Evolutionary conservation across 2,329 filamentous ascomycete species (phyloP).

Genomic region (Epicoccum nigrum): DNA sequence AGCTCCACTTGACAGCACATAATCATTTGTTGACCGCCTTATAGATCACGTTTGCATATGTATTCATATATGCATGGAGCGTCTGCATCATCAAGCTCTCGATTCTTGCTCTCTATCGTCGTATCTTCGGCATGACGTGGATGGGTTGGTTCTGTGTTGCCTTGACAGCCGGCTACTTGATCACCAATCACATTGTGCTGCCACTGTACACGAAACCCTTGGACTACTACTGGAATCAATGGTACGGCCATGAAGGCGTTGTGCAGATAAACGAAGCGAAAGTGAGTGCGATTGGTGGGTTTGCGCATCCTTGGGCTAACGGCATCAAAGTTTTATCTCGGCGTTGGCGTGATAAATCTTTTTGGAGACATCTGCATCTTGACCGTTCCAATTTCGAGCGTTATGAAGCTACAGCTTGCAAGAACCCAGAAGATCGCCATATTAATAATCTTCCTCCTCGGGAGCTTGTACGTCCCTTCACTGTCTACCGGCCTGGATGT

Average conservation of each 20-base stretch:
- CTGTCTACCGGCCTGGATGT: neutral
- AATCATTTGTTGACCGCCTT: neutral
- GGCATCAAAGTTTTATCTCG: conserved; percentile 28
- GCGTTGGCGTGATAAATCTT: conserved; percentile 32
- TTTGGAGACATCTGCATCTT: conserved; percentile 30
- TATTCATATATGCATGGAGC: conserved; percentile 36
- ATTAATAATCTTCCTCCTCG: conserved; percentile 30
- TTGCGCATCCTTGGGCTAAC: neutral
- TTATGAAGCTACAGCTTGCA: conserved; percentile 23
- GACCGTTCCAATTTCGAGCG: conserved; percentile 17
- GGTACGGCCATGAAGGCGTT: conserved; percentile 24
- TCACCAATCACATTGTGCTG: conserved; percentile 28
- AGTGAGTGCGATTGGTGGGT: neutral
- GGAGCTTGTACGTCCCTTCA: conserved; percentile 28
- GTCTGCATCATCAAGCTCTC: conserved; percentile 36
- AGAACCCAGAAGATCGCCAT: conserved; percentile 33
- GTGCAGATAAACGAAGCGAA: conserved; percentile 29
- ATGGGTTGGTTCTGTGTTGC: conserved; percentile 28
- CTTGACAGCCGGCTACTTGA: conserved; percentile 26
- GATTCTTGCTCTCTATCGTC: conserved; percentile 33
- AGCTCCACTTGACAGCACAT: neutral
- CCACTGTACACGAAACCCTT: conserved; percentile 26
- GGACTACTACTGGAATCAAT: conserved; percentile 31
- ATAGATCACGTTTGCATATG: conserved; percentile 36
- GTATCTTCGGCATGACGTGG: conserved; percentile 36